Evolutionary conservation across 2,329 filamentous ascomycete species (phyloP).

Genomic region (Sarocladiaceae sp.): DNA sequence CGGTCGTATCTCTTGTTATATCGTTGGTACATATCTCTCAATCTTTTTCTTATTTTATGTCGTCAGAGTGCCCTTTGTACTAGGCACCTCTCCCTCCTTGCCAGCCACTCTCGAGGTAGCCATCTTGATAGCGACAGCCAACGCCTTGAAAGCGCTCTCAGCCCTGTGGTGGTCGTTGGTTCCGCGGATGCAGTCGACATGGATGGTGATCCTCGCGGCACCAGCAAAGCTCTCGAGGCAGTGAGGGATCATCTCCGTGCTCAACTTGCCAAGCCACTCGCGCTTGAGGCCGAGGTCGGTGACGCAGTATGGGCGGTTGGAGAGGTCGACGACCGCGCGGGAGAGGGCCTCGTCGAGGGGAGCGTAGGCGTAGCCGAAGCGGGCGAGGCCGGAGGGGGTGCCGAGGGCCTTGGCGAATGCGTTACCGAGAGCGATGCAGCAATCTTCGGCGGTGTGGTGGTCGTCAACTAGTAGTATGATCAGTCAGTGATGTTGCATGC

Average conservation of each 20-base stretch:
- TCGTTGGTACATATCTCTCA: neutral
- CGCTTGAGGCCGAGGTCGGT: slow-evolving; percentile 78
- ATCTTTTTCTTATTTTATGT: slow-evolving; percentile 30
- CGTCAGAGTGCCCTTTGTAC: slow-evolving; percentile 87
- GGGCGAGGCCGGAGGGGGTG: slow-evolving; percentile 70
- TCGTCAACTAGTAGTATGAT: slow-evolving; percentile 66
- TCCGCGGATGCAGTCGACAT: slow-evolving; percentile 86
- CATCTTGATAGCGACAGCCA: slow-evolving; percentile 76
- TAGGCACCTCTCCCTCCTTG: slow-evolving; percentile 86
- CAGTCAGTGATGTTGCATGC: slow-evolving; percentile 5
- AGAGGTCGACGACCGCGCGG: slow-evolving; percentile 89
- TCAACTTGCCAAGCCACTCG: slow-evolving; percentile 90
- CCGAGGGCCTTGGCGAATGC: slow-evolving; percentile 80
- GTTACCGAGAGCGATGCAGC: slow-evolving; percentile 81
- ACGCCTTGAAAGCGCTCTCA: slow-evolving; percentile 94
- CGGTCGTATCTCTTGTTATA: too few relatives aligned
- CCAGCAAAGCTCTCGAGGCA: slow-evolving; percentile 92
- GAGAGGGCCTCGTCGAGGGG: slow-evolving; percentile 94
- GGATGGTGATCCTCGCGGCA: slow-evolving; percentile 82
- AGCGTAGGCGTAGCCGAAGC: slow-evolving; percentile 87
- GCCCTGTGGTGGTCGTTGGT: slow-evolving; percentile 94
- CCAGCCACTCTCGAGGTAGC: slow-evolving; percentile 71
- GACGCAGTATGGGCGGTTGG: slow-evolving; percentile 81
- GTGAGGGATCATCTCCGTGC: slow-evolving; percentile 95
- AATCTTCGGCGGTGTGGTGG: slow-evolving; percentile 96